Conservation (phyloP, 2,329 filamentous ascomycete species). For the Blumeria hordei region DNA sequence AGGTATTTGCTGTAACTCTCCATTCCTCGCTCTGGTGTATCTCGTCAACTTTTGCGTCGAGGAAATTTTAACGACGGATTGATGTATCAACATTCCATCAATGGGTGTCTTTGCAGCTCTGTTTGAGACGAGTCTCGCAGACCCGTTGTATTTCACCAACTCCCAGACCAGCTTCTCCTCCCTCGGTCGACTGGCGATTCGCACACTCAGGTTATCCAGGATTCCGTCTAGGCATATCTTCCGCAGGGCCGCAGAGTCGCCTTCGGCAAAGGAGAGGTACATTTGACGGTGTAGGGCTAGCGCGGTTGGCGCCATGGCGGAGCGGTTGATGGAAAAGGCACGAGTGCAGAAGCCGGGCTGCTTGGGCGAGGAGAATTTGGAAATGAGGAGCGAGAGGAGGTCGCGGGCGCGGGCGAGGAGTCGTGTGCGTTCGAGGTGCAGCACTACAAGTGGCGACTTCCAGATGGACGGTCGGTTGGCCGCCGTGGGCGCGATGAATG, state of each 20-base stretch:
- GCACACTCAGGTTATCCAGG: slow-evolving; percentile 23
- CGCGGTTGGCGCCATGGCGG: slow-evolving; percentile 25
- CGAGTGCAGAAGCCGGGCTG: slow-evolving; percentile 4
- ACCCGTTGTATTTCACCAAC: slow-evolving; percentile 24
- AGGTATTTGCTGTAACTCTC: slow-evolving; percentile 17
- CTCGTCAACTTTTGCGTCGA: slow-evolving; percentile 29
- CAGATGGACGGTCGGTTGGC: slow-evolving; percentile 13
- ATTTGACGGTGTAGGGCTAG: slow-evolving; percentile 34
- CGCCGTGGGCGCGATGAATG: slow-evolving; percentile 16
- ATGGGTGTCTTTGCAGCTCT: slow-evolving; percentile 24
- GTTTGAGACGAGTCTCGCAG: slow-evolving; percentile 21
- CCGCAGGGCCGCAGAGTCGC: slow-evolving; percentile 26
- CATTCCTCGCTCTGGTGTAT: slow-evolving; percentile 13
- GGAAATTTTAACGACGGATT: slow-evolving; percentile 34
- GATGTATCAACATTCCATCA: slow-evolving; percentile 22
- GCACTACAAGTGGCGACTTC: slow-evolving; percentile 7
- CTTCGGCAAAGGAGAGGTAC: slow-evolving; percentile 34
- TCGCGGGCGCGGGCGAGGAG: slow-evolving; percentile 9
- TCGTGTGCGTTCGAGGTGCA: slow-evolving; percentile 11
- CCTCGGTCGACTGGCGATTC: slow-evolving; percentile 26
- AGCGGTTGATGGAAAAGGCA: slow-evolving; percentile 20
- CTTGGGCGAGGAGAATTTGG: slow-evolving; percentile 11
- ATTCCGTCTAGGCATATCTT: slow-evolving; percentile 30
- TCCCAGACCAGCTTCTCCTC: slow-evolving; percentile 27
- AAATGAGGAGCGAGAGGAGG: slow-evolving; percentile 7